A percentile compares a stretch with the other conserved stretches of the same genome.
phyloP scores from a whole-genome alignment of 2,329 filamentous ascomycete genomes.

The Pyrenochaeta sp. region DNA sequence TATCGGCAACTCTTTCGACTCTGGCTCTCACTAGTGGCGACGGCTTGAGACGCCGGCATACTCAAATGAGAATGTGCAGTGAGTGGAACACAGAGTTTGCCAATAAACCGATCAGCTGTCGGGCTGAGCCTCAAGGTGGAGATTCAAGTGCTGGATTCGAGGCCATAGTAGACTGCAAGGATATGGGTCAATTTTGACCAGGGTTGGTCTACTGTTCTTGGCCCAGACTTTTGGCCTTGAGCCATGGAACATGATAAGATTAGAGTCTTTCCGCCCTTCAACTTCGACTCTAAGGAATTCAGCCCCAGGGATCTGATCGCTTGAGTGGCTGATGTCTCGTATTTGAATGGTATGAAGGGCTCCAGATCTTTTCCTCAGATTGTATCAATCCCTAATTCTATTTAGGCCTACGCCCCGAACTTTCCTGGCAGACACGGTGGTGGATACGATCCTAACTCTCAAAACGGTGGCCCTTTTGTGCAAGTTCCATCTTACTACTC shows the following conservation, averaged over 20 bases:
- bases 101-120: neutral
- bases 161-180: neutral
- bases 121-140: neutral
- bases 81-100: neutral
- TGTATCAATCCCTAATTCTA: slow-evolving; percentile 1
- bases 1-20: neutral
- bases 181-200: neutral
- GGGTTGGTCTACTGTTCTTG: neutral
- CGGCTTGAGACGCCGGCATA: neutral
- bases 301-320: neutral
- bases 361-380: no score
- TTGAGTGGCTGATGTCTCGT: neutral
- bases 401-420: slow-evolving; percentile 27
- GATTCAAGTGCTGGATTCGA: neutral
- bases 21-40: neutral
- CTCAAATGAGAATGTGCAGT: neutral
- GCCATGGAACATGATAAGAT: slow-evolving; percentile 7
- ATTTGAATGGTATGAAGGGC: slow-evolving; percentile 23
- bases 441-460: slow-evolving; percentile 23
- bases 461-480: slow-evolving; percentile 14
- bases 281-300: neutral
- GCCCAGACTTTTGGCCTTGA: neutral
- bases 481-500: slow-evolving; percentile 4
- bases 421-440: slow-evolving; percentile 29
- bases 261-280: neutral